Conservation (phyloP, 2,329 filamentous ascomycete genomes). For the Arthrinium phaeospermum region DNA sequence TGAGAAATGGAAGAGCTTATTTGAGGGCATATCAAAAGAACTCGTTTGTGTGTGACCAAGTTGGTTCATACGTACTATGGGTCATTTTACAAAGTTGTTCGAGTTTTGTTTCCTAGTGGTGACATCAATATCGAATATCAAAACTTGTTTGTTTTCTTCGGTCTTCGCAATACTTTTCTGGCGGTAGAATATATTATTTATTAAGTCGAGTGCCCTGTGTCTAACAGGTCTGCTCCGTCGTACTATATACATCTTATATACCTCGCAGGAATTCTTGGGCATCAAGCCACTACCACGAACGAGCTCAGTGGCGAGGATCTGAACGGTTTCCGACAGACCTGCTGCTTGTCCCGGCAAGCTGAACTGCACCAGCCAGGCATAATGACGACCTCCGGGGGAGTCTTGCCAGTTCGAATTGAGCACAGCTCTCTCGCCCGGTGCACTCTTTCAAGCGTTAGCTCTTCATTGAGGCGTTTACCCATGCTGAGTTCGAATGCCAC, state of each 20-base stretch:
- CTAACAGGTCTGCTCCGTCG: background rate
- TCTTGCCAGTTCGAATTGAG: conserved; percentile 9
- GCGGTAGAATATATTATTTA: background rate
- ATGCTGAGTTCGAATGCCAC: background rate
- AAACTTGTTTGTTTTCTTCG: background rate
- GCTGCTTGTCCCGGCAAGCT: background rate
- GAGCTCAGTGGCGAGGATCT: conserved; percentile 3
- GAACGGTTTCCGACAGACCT: background rate
- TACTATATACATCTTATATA: background rate
- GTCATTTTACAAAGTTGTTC: background rate
- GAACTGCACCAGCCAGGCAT: conserved; percentile 7
- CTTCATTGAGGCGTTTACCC: background rate
- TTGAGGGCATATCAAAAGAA: conserved; percentile 51
- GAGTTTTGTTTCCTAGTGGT: background rate
- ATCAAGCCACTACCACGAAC: background rate
- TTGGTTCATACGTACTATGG: background rate
- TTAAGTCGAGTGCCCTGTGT: background rate
- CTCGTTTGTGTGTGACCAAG: background rate
- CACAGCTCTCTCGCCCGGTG: conserved; percentile 38
- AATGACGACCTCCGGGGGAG: background rate
- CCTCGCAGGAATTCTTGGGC: background rate
- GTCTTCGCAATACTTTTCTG: background rate
- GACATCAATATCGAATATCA: background rate
- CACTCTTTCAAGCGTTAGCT: conserved; percentile 64
- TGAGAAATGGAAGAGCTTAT: conserved; percentile 64